Base-by-base conservation (phyloP, 768 basidiomycete species). In the Tulasnella sp. region DNA sequence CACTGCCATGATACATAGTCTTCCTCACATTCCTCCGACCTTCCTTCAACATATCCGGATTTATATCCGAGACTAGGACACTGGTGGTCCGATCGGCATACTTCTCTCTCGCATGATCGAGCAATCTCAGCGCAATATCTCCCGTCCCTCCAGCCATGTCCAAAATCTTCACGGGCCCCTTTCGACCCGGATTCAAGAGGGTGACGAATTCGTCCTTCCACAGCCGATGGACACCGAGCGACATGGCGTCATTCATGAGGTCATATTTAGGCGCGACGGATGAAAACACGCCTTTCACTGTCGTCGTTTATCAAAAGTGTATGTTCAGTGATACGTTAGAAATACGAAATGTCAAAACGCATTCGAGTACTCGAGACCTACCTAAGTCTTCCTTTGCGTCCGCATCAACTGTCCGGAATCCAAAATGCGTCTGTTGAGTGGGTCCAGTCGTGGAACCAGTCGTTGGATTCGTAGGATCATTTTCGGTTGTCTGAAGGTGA, bases 221-320 rank as follows among this genome's bases (percentile, higher is more conserved):
- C 23, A 99, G 75, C 56, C 96, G 80, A 69, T 98, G 96, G 9
- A 98, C 85, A 34, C 96, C 96, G 63, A 98, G 73, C 2, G 96
- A 98, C 71, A 93, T 88, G n/a, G 93, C 90, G 69, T 98, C 96
- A 76, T 99, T 99, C 95, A 99, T 96, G 43, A 97, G 71, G 72
- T 98, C 96, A 73, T 99, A 99, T 47, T 80, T 86, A 34, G 89
- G 86, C 44, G 96, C 93, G 60, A 99, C 96, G 5, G 90, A 95
- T 68, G 89, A 84, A 73, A 99, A 99, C 53, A 99, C 94, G 64
- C 80, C 80, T 67, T 88, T 90, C 63, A 99, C 96, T 75, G 29
- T n/a, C n/a, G n/a, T n/a, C n/a, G n/a, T n/a, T n/a, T 55, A 13
- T 13, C 9, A 23, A 17, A 38, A 38, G 15, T 15, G 34, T 5